Evolutionary conservation across 768 basidiomycete species (phyloP), one percentile per base, ranked within the genome.

Genomic region (Tylopilus intermedius): DNA sequence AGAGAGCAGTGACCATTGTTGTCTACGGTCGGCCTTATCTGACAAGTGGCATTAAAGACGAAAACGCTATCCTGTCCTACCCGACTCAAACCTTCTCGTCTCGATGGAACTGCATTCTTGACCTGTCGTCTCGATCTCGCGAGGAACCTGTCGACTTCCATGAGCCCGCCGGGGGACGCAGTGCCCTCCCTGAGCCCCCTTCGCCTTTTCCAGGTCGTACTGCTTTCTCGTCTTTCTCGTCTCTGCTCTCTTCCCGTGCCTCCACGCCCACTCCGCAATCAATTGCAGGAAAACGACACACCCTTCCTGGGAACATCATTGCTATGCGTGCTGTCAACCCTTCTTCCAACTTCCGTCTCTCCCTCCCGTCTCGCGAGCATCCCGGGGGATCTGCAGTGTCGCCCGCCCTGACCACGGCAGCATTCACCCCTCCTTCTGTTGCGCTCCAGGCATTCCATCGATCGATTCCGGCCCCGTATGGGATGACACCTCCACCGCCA

Each of bases 71-170:
- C 33, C 22, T 63, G 7, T 57, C 65, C 1, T 90, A 83, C 58
- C 90, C 88, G 0, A 90, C 93, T 8, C 73, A 71, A 11, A 75
- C 81, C 0, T 96, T 94, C 67, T 80, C 84, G 0, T 94, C 93
- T 1, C 75, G 85, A 29, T 96, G 94, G 94, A 95, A 91, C 58
- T 94, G 91, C 58, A 74, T 90, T 2, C 80, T 96, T 18, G 90
- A 94, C 66, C 75, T 96, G n/a, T 71, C 79, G 2, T 62, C 77
- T 3, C 67, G 61, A 46, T 60, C 58, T 21, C 58, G 30, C 30
- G 58, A 68, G 54, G 57, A 60, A 58, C 56, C 60, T 41, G 35
- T 29, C 45, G 57, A 58, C 50, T 48, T 58, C 27, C 55, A 53
- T 29, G 62, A 56, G 47, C 43, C 50, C 21, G 46, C 50, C 50